A percentile compares a stretch with the other conserved stretches of the same genome.
These are phyloP conservation scores for Rhodotorula sp. DNA, from an alignment of 1,284 basidiomycete genomes.

Conservation along the genomic window DNA sequence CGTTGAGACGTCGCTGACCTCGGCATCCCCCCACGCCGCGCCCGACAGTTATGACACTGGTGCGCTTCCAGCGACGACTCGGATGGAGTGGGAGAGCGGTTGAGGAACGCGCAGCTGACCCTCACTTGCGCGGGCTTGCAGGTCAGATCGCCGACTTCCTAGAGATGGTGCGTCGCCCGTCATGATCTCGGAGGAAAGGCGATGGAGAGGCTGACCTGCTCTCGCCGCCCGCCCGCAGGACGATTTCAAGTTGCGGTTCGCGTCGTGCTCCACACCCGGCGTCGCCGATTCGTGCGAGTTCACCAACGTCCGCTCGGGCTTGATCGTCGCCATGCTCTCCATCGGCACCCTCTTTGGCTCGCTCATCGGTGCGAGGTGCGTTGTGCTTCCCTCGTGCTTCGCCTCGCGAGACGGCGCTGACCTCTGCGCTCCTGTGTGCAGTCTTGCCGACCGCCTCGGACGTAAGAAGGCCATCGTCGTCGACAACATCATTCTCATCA, in stretches of 20 bases:
- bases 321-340: constrained; percentile 68
- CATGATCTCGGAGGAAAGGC: too few species aligned
- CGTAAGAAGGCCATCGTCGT: constrained; percentile 69
- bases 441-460: constrained; percentile 66
- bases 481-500: constrained; percentile 66
- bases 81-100: too few species aligned
- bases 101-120: background rate
- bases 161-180: constrained; percentile 47
- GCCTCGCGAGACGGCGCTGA: constrained; percentile 42
- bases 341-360: constrained; percentile 48
- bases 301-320: constrained; percentile 49
- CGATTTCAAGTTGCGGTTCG: constrained; percentile 70
- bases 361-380: constrained; percentile 46
- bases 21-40: too few species aligned
- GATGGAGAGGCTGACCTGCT: too few species aligned
- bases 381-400: background rate
- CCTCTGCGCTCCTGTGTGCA: background rate
- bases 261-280: constrained; percentile 51
- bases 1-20: background rate
- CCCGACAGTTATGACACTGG: constrained; percentile 17
- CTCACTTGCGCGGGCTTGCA: constrained; percentile 54
- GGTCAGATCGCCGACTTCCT: constrained; percentile 77
- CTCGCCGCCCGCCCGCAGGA: constrained; percentile 46
- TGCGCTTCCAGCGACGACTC: background rate
- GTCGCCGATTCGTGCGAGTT: constrained; percentile 44